Conservation (phyloP, 148 eudicot species). For the Rhododendron mucronatum region DNA sequence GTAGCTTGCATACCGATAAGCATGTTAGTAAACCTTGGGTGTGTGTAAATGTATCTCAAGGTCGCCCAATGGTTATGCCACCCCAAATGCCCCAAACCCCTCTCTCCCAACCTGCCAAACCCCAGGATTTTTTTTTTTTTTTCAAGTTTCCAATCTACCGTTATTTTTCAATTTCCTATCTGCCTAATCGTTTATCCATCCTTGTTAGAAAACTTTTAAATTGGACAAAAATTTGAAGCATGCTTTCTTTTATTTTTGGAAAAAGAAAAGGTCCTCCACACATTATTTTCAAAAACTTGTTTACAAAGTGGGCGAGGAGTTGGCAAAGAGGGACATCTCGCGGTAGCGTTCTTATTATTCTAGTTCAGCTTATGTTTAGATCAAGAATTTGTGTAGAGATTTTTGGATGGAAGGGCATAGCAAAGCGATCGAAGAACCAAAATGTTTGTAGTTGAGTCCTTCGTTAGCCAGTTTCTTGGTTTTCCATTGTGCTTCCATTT, state of each 20-base stretch:
- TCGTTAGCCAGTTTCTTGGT: neutral
- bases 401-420: neutral
- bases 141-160: neutral
- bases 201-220: too few species aligned
- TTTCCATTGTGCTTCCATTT: neutral
- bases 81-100: neutral
- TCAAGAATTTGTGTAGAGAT: neutral
- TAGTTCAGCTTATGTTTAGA: neutral
- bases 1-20: neutral
- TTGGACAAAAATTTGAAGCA: too few species aligned
- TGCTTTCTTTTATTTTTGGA: too few species aligned
- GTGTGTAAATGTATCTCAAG: neutral
- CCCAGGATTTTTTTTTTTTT: neutral
- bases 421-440: neutral
- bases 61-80: neutral
- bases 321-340: neutral
- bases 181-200: neutral
- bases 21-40: neutral
- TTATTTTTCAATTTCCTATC: neutral
- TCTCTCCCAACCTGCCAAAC: neutral
- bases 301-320: neutral
- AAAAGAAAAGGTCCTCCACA: too few species aligned
- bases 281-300: too few species aligned
- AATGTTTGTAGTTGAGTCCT: neutral
- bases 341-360: neutral